Base-by-base conservation (phyloP, 179 eudicot genomes). In the Vitellaria paradoxa region DNA sequence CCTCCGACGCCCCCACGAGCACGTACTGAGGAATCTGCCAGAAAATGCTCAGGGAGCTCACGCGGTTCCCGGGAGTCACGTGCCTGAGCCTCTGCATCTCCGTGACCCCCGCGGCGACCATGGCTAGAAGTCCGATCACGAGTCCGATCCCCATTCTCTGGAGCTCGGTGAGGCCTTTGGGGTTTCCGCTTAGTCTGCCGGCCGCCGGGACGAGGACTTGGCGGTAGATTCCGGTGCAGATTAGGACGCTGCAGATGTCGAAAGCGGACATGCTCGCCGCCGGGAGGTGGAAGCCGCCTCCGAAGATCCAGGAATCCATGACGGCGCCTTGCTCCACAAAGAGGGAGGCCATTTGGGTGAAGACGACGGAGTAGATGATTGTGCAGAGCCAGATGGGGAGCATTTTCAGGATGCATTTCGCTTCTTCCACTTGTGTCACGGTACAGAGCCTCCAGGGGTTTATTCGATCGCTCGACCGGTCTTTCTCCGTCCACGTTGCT, bases 311-410 rank as follows among this genome's bases (percentile, higher is more conserved):
- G 21, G 78, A 46, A 53, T 87, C 61, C 92, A 89, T 89, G 10
- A 82, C 86, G 21, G 74, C 87, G 3, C 92, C 92, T 84, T 89
- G 92, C 80, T 87, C 92, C 20, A 89, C 92, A 17, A 89, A 89
- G 13, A 89, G 82, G 9, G 92, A 87, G 6, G 92, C 90, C 92
- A 89, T 89, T 62, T 89, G 92, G 5, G 92, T 87, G 83, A 89
- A 89, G 63, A 87, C 76, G 21, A 89, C 90, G 0, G 92, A 89
- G 81, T 89, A 89, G 20, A 89, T 82, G 37, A 89, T 87, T 1
- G 92, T 89, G 84, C 92, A 89, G 7, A 89, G 85, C 92, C 92
- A 89, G 26, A 89, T 85, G 0, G 92, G 92, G 2, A 89, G 70
- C 86, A 89, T 82, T 24, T 79, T 83, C 17, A 89, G 70, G 6